Evolutionary conservation across 352 stramenopile genomes (phyloP).

Genomic region (Aphanomyces stellatus): DNA sequence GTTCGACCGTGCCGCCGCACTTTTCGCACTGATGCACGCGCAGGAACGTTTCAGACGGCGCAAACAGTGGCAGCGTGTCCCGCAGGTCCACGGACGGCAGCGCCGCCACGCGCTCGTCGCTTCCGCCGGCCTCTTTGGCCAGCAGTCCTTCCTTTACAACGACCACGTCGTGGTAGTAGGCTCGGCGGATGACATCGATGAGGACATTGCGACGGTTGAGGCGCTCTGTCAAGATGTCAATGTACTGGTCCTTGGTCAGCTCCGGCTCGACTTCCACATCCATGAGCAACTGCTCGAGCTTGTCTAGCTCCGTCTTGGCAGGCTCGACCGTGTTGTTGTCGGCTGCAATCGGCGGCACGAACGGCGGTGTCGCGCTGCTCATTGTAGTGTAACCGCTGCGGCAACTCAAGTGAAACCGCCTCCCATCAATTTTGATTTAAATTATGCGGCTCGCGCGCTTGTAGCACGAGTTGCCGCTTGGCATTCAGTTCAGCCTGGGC

Average conservation of each 20-base stretch:
- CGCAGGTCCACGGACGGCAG: conserved; percentile 67
- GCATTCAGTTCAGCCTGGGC: not conserved
- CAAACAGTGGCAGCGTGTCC: conserved; percentile 58
- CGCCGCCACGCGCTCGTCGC: conserved; percentile 38
- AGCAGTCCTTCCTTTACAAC: conserved; percentile 75
- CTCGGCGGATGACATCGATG: conserved; percentile 35
- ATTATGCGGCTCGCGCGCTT: too few species aligned
- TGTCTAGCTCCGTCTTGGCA: not conserved
- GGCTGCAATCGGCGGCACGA: not conserved
- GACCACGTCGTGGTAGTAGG: conserved; percentile 78
- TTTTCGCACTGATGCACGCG: conserved; percentile 62
- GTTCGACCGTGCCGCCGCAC: conserved; percentile 62
- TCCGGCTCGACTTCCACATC: conserved; percentile 2
- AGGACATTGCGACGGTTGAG: not conserved
- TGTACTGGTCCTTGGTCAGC: conserved; percentile 11
- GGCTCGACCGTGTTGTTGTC: too few species aligned
- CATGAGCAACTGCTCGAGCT: not conserved
- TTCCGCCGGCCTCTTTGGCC: not conserved
- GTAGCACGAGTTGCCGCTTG: not conserved
- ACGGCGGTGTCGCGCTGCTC: not conserved
- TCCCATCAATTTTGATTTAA: too few species aligned
- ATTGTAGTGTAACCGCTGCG: too few species aligned
- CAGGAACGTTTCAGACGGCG: conserved; percentile 58
- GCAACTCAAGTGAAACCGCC: too few species aligned
- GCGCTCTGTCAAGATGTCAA: not conserved